Evolutionary conservation across 2,329 filamentous ascomycete species (phyloP), one percentile per base, ranked within the genome.

Genomic region (Nemania diffusa): DNA sequence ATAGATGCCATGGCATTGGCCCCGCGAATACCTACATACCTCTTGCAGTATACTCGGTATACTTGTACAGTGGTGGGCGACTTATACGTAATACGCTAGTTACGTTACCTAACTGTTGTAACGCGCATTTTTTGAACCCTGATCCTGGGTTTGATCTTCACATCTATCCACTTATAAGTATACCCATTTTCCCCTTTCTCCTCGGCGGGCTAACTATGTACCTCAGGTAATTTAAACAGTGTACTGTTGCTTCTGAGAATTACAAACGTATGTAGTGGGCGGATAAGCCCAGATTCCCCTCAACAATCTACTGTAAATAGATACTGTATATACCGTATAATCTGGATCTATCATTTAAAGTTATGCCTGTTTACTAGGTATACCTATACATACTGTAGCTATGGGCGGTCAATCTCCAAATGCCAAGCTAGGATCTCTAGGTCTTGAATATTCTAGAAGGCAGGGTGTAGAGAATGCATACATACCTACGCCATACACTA

Each of bases 401-500:
- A 46, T 52, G 5, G 44, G 62, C 62, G 66, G 62, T 62, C 58
- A 68, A 15, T 50, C 34, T 26, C 27, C 34, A 44, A 29, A 20
- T 52, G 17, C 22, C 42, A 42, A 24, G 55, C 59, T 26, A 64
- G 56, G 26, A 13, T 9, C 20, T 15, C 55, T 32, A 48, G 27
- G 59, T 64, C 40, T 50, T 50, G 27, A 20, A 40, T 17, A 37
- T 65, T 65, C 62, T 65, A 65, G 62, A 65, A 65, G 37, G 32
- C 48, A 48, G 40, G 17, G 22, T 13, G 27, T 26, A 13, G n/a
- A n/a, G n/a, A n/a, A n/a, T n/a, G n/a, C n/a, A n/a, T n/a, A n/a
- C n/a, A 32, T 22, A 44, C 8, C 26, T 58, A 8, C 4, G 5
- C 13, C 15, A 22, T 42, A 29, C 5, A 29, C 13, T 37, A 57